Conservation (phyloP, 1,284 basidiomycete genomes). For the Volvariella volvacea region DNA sequence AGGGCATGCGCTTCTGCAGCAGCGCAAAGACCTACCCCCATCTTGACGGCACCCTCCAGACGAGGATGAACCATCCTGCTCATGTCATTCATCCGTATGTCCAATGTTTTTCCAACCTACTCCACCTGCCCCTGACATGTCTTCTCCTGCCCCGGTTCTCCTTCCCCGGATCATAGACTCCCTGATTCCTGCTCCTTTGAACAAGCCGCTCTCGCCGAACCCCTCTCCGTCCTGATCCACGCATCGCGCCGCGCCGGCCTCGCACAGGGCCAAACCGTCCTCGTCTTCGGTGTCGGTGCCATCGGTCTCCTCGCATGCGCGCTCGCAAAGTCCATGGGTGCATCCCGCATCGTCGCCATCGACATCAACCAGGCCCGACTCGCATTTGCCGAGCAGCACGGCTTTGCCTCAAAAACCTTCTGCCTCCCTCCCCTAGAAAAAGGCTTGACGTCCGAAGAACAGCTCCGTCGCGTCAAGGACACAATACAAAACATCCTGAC, state of each 20-base stretch:
- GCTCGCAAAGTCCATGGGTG: slow-evolving; percentile 68
- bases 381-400: slow-evolving; percentile 65
- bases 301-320: slow-evolving; percentile 87
- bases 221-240: slow-evolving; percentile 85
- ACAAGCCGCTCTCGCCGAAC: slow-evolving; percentile 84
- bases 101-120: slow-evolving; percentile 3
- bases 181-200: slow-evolving; percentile 73
- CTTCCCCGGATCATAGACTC: slow-evolving; percentile 47
- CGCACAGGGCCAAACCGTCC: slow-evolving; percentile 57
- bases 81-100: slow-evolving; percentile 82
- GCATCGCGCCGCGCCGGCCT: slow-evolving; percentile 69
- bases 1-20: slow-evolving; percentile 80
- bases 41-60: slow-evolving; percentile 86
- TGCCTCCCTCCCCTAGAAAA: slow-evolving; percentile 50
- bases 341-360: slow-evolving; percentile 67
- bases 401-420: slow-evolving; percentile 73
- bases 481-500: slow-evolving; percentile 46
- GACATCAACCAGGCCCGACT: slow-evolving; percentile 83
- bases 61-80: slow-evolving; percentile 83
- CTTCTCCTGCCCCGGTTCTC: slow-evolving; percentile 7
- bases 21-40: slow-evolving; percentile 92
- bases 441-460: slow-evolving; percentile 52
- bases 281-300: slow-evolving; percentile 88
- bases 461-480: slow-evolving; percentile 62
- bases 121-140: slow-evolving; percentile 7